Base-by-base conservation (phyloP, 768 basidiomycete genomes). In the Pleurotus pulmonarius region DNA sequence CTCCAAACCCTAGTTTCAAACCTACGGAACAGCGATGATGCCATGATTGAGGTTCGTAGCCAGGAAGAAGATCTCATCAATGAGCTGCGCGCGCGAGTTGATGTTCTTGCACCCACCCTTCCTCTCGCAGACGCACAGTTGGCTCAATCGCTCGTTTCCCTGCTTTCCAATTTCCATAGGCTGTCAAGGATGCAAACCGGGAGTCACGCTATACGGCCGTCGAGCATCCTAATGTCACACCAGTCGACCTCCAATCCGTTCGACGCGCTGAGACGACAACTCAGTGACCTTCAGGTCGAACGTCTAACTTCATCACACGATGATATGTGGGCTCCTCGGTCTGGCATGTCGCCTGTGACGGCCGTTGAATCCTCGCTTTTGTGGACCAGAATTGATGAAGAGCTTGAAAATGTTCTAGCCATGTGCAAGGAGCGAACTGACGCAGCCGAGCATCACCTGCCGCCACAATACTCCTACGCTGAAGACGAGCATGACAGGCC, bases 371-470 rank as follows among this genome's bases (percentile, higher is more conserved):
- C 77, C 1, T 78, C 87, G 0, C 73, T 92, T 11, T 71, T 94
- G 0, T 94, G 92, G 91, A 73, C 81, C 2, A 76, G 80, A 34
- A 85, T 94, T 26, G 90, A 92, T 61, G 77, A 83, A 49, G 82
- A 92, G 48, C 78, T 93, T 2, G 92, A 92, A 61, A 73, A 70
- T 13, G 82, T 94, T 13, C 75, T 86, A 0, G 69, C 78, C 2
- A 75, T 92, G 65, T 90, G 88, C 67, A 83, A 77, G 60, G 80
- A 83, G 56, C 83, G 84, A 16, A 75, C 80, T 3, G 76, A 78
- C 56, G 56, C 64, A 37, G 16, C 53, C 5, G 22, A 58, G 18
- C 74, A 79, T 39, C 62, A 70, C 53, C 72, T 77, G 11, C 79
- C 82, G 3, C 79, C 82, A 2, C 75, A 80, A 58, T 81, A 82